phyloP scores from a whole-genome alignment of 2,329 filamentous ascomycete species.

The Alternaria atra region DNA sequence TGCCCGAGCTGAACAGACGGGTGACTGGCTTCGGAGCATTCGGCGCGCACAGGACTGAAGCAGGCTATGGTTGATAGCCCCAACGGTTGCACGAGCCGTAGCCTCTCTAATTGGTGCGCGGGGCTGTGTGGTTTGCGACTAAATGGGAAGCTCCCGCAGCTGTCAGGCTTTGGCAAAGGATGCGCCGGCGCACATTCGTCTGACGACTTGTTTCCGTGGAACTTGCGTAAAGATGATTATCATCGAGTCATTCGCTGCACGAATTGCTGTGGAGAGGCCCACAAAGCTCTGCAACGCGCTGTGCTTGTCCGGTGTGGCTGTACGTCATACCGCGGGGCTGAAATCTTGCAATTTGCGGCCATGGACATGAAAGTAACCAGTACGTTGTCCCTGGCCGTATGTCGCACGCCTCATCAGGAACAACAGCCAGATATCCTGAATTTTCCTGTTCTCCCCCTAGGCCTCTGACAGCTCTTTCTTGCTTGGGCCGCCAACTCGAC shows the following conservation, averaged over 20 bases:
- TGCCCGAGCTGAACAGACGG: background rate
- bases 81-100: background rate
- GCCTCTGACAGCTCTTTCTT: constrained; percentile 11
- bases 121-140: constrained; percentile 11
- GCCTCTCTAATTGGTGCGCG: constrained; percentile 1
- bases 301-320: constrained; percentile 11
- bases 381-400: constrained; percentile 1
- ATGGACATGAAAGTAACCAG: constrained; percentile 7
- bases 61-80: background rate
- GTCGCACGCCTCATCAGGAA: constrained; percentile 14
- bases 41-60: background rate
- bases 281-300: background rate
- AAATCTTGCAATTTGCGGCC: constrained; percentile 22
- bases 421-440: constrained; percentile 22
- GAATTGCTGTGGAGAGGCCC: constrained; percentile 16
- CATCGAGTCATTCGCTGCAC: background rate
- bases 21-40: background rate
- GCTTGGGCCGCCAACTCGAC: constrained; percentile 9
- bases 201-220: constrained; percentile 1
- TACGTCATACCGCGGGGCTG: constrained; percentile 24
- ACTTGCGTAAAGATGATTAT: constrained; percentile 16
- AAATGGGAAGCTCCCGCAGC: constrained; percentile 8
- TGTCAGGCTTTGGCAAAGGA: constrained; percentile 6
- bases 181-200: background rate
- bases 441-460: background rate